Evolutionary conservation across 805 yeast species (phyloP).

Genomic region (Brettanomyces custersianus): DNA sequence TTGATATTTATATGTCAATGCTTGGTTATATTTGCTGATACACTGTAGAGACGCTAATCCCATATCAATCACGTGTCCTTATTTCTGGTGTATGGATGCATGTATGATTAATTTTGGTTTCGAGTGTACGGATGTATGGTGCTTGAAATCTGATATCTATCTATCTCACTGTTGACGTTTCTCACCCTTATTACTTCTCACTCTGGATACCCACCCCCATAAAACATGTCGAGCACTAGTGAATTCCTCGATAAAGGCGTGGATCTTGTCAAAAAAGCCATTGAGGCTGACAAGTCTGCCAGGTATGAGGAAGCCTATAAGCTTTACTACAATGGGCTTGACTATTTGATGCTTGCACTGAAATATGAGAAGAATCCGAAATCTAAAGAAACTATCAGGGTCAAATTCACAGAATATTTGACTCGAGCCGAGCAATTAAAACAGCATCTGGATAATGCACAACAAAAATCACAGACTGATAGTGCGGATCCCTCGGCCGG

Average conservation of each 20-base stretch:
- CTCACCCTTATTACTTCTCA: too few species aligned
- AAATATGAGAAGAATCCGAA: slow-evolving; percentile 89
- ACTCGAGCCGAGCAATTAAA: slow-evolving; percentile 91
- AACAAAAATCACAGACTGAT: slow-evolving; percentile 36
- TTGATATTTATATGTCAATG: too few species aligned
- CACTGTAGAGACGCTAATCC: too few species aligned
- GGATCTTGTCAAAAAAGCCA: slow-evolving; percentile 87
- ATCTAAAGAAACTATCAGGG: slow-evolving; percentile 79
- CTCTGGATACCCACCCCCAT: too few species aligned
- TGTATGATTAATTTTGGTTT: too few species aligned
- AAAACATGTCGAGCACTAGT: slow-evolving; percentile 30
- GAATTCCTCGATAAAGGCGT: slow-evolving; percentile 90
- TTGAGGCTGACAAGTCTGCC: slow-evolving; percentile 86
- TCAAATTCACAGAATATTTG: slow-evolving; percentile 85
- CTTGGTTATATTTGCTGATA: too few species aligned
- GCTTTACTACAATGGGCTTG: slow-evolving; percentile 84
- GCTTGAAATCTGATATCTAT: too few species aligned
- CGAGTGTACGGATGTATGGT: too few species aligned
- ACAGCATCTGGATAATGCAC: slow-evolving; percentile 67
- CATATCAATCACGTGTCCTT: too few species aligned
- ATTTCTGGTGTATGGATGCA: too few species aligned
- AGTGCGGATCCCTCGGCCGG: slow-evolving; percentile 47
- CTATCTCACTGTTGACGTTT: too few species aligned
- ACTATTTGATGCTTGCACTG: slow-evolving; percentile 89
- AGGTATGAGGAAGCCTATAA: slow-evolving; percentile 92